A percentile compares a stretch with the other conserved stretches of the same genome.
Evolutionary conservation across 2,329 filamentous ascomycete genomes (phyloP).

Genomic region (Claviceps sp.): DNA sequence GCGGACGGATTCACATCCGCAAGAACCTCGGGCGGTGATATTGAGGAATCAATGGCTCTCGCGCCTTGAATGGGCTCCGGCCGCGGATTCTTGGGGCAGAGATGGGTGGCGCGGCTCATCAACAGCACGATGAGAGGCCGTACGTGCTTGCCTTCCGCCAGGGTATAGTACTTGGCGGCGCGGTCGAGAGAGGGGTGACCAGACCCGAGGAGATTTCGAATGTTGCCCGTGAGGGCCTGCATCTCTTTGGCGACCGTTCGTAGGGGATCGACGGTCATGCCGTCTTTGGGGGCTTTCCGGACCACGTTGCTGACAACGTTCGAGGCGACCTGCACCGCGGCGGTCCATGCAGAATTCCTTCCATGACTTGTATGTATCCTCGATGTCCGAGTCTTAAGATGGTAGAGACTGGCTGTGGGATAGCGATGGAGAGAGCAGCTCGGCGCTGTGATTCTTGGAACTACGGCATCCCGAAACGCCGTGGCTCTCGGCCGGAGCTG

Average conservation of each 20-base stretch:
- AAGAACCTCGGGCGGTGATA: conserved; percentile 47
- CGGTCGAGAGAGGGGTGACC: conserved; percentile 90
- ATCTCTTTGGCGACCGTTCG: conserved; percentile 89
- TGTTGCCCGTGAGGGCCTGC: conserved; percentile 89
- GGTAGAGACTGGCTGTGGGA: conserved; percentile 17
- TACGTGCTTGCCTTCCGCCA: conserved; percentile 92
- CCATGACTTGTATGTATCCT: conserved; percentile 30
- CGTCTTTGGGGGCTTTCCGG: conserved; percentile 45
- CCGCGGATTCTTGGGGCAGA: conserved; percentile 47
- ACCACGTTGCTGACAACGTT: conserved; percentile 59
- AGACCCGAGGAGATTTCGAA: conserved; percentile 81
- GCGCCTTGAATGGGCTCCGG: conserved; percentile 26
- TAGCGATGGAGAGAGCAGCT: conserved; percentile 19
- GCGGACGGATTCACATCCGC: conserved; percentile 69
- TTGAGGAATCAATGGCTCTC: conserved; percentile 36
- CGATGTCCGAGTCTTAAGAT: conserved; percentile 17
- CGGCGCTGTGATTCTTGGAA: conserved; percentile 15
- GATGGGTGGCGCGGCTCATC: conserved; percentile 88
- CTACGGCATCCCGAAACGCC: conserved; percentile 29
- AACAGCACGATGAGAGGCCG: conserved; percentile 87
- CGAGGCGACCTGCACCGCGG: conserved; percentile 56
- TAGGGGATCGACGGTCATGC: conserved; percentile 73
- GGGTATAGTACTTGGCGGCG: conserved; percentile 95
- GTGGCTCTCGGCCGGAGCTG: conserved; percentile 41
- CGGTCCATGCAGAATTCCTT: conserved; percentile 56